A percentile compares a stretch with the other conserved stretches of the same genome.
Conservation (phyloP, 1,139 yeast species). For the Sugiyamaella sp. region DNA sequence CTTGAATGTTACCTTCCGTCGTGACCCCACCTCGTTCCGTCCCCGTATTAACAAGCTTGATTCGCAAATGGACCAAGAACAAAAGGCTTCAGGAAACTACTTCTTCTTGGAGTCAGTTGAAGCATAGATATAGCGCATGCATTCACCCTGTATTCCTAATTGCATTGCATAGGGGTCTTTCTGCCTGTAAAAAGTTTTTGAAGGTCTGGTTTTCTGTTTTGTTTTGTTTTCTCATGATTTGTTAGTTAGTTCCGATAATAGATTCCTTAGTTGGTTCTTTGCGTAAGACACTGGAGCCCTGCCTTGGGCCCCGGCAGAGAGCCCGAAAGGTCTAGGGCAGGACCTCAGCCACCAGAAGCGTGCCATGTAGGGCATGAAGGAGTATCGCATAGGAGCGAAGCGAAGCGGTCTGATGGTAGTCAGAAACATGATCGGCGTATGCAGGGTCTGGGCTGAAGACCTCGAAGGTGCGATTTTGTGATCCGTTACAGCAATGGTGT, state of each 20-base stretch:
- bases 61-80: conserved; percentile 99
- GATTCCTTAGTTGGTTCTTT: neutral
- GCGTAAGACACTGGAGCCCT: neutral
- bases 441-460: no score
- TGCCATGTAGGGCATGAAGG: no score
- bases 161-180: neutral
- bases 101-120: conserved; percentile 82
- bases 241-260: conserved; percentile 2
- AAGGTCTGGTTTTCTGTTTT: neutral
- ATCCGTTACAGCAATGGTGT: neutral
- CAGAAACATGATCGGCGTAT: no score
- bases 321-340: no score
- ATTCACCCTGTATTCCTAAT: neutral
- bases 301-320: no score
- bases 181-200: conserved; percentile 4
- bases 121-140: conserved; percentile 24
- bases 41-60: conserved; percentile 97
- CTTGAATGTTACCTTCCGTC: conserved; percentile 96
- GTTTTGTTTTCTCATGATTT: neutral
- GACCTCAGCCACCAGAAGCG: no score
- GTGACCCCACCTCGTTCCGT: conserved; percentile 97
- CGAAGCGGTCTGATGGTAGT: no score
- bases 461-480: neutral
- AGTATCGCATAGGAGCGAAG: no score
- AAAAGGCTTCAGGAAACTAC: conserved; percentile 86